A percentile compares a stretch with the other conserved stretches of the same genome.
These are phyloP conservation scores for Cutaneotrichosporon arboriforme DNA, from an alignment of 1,284 basidiomycete species.

Conservation along the genomic window DNA sequence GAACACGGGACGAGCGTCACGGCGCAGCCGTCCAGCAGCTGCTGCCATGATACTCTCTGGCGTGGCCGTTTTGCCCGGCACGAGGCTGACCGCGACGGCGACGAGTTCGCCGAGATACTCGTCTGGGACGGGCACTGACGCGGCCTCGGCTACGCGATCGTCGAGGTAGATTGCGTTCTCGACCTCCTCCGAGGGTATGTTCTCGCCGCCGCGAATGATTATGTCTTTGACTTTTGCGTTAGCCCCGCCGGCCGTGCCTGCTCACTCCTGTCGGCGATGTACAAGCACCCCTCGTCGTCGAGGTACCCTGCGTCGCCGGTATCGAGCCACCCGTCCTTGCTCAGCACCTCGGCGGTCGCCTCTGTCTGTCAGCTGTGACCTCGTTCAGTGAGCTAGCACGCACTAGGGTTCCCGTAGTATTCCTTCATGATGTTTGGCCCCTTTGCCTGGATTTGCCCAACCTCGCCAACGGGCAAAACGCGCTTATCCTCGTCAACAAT, in stretches of 20 bases:
- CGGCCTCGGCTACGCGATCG: constrained; percentile 31
- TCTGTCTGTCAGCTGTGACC: not conserved
- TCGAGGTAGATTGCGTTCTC: constrained; percentile 42
- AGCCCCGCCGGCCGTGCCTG: constrained; percentile 41
- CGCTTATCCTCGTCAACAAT: constrained; percentile 30
- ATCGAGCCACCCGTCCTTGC: constrained; percentile 41
- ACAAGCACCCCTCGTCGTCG: constrained; percentile 37
- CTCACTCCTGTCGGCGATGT: constrained; percentile 37
- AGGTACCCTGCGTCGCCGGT: constrained; percentile 39
- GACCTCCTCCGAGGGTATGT: constrained; percentile 38
- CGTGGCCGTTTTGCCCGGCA: constrained; percentile 3
- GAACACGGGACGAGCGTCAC: constrained; percentile 13
- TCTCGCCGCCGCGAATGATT: constrained; percentile 46
- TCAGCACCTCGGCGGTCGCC: constrained; percentile 15
- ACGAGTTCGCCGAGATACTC: constrained; percentile 37
- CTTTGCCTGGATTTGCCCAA: constrained; percentile 32
- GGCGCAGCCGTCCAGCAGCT: constrained; percentile 10
- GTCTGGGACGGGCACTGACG: constrained; percentile 36
- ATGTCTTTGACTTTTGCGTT: constrained; percentile 35
- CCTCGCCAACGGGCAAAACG: constrained; percentile 19
- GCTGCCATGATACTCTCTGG: constrained; percentile 4
- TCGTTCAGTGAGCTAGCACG: not conserved
- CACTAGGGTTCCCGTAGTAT: constrained; percentile 25
- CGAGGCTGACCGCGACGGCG: constrained; percentile 32
- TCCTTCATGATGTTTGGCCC: constrained; percentile 43